Evolutionary conservation across 495 filamentous ascomycete genomes (phyloP).

Genomic region (Chaetomium cochliodes): DNA sequence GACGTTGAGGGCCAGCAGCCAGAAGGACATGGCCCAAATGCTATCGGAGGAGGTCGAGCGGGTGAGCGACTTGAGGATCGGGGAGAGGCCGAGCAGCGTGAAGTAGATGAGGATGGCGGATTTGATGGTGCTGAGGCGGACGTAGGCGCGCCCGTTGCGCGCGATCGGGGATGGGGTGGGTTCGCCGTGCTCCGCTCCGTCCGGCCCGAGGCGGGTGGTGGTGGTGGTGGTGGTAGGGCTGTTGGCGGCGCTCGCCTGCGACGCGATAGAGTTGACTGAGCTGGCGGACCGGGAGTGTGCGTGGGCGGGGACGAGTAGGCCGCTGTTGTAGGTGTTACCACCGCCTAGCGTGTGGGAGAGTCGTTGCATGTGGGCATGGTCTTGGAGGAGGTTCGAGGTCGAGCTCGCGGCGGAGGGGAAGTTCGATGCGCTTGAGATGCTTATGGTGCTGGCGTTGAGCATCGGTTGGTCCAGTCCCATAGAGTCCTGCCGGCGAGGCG

Average conservation of each 20-base stretch:
- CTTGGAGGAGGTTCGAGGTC: constrained; percentile 38
- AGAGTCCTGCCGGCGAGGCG: constrained; percentile 30
- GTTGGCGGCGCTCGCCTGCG: constrained; percentile 28
- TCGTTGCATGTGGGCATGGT: constrained; percentile 16
- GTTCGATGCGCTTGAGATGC: constrained; percentile 33
- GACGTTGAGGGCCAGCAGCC: constrained; percentile 90
- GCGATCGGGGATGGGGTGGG: not conserved
- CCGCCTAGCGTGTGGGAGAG: constrained; percentile 16
- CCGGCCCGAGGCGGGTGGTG: constrained; percentile 7
- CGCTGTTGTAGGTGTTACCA: constrained; percentile 22
- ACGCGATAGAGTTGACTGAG: constrained; percentile 39
- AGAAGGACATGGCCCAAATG: constrained; percentile 95
- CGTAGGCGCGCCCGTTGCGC: constrained; percentile 34
- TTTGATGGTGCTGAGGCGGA: constrained; percentile 59
- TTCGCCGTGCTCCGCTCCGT: constrained; percentile 16
- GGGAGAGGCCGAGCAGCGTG: constrained; percentile 82
- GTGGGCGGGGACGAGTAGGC: constrained; percentile 30
- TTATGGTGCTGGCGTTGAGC: constrained; percentile 29
- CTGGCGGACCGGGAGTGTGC: constrained; percentile 36
- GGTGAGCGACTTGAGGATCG: constrained; percentile 92
- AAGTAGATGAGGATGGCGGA: constrained; percentile 93
- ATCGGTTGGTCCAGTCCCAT: constrained; percentile 19
- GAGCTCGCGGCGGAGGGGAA: constrained; percentile 44
- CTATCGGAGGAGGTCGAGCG: constrained; percentile 84
- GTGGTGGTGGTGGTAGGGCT: constrained; percentile 27